Conservation (phyloP, 2,329 filamentous ascomycete species). For the Sporothrix curviconia region DNA sequence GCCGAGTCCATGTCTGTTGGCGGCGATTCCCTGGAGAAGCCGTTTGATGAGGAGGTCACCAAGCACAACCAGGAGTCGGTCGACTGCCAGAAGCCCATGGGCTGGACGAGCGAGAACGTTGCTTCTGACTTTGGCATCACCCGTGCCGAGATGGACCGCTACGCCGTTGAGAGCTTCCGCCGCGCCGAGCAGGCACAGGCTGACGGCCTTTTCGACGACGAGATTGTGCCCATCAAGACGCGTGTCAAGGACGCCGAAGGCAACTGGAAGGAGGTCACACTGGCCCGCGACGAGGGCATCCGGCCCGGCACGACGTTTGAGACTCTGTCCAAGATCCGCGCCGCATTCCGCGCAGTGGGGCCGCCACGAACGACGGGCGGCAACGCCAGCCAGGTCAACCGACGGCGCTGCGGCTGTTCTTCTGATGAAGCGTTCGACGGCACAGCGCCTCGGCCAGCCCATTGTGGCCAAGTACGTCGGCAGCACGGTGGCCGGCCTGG, state of each 20-base stretch:
- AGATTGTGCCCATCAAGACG: conserved; percentile 83
- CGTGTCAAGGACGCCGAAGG: conserved; percentile 79
- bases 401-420: conserved; percentile 87
- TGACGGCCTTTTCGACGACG: conserved; percentile 83
- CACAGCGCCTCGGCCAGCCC: conserved; percentile 78
- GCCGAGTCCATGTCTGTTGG: conserved; percentile 80
- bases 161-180: conserved; percentile 79
- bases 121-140: conserved; percentile 81
- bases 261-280: conserved; percentile 66
- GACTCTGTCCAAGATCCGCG: conserved; percentile 72
- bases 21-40: conserved; percentile 61
- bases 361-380: conserved; percentile 78
- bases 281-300: conserved; percentile 85
- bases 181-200: conserved; percentile 87
- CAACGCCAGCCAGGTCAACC: conserved; percentile 89
- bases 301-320: conserved; percentile 85
- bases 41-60: conserved; percentile 72
- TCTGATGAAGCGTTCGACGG: conserved; percentile 90
- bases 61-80: conserved; percentile 64
- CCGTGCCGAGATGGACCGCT: conserved; percentile 75
- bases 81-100: conserved; percentile 94
- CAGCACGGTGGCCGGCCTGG: conserved; percentile 80
- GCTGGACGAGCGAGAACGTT: conserved; percentile 95
- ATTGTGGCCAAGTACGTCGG: conserved; percentile 93
- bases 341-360: conserved; percentile 90